A percentile compares a stretch with the other conserved stretches of the same genome.
Evolutionary conservation across 169 alveolate genomes (phyloP).

Genomic region (Toxoplasma gondii): DNA sequence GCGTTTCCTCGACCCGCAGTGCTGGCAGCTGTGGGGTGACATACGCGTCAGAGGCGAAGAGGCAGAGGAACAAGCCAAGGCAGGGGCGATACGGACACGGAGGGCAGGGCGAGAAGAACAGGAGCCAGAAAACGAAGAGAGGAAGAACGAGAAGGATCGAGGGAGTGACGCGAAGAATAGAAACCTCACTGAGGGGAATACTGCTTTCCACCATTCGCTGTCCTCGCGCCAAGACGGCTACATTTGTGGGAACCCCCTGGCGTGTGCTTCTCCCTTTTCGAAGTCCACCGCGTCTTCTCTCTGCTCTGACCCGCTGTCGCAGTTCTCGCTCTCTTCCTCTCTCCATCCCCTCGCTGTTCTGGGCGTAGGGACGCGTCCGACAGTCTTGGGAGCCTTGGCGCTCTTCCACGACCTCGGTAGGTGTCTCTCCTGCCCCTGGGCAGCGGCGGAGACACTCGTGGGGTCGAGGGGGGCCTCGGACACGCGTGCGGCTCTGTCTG

Average conservation of each 20-base stretch:
- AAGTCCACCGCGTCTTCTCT: background rate
- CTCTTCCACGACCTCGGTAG: background rate
- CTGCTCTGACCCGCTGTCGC: background rate
- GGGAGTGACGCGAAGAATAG: background rate
- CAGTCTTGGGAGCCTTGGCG: background rate
- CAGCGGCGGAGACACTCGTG: background rate
- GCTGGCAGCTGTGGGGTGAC: background rate
- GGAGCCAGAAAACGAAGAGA: background rate
- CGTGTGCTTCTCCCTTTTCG: background rate
- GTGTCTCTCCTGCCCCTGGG: background rate
- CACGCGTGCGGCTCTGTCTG: background rate
- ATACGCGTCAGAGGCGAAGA: background rate
- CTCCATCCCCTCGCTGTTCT: background rate
- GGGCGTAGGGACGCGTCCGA: conserved; percentile 1
- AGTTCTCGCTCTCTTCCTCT: background rate
- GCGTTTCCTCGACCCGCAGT: conserved; percentile 46
- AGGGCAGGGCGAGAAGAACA: background rate
- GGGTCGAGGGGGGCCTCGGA: background rate
- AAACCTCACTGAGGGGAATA: background rate
- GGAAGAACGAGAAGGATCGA: background rate
- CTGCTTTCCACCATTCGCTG: background rate
- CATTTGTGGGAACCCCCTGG: no score
- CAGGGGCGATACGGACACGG: background rate
- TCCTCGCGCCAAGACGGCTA: background rate
- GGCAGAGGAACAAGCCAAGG: background rate